A percentile compares a stretch with the other conserved stretches of the same genome.
Conservation (phyloP, 495 filamentous ascomycete genomes). For the Trichoderma erinaceum region DNA sequence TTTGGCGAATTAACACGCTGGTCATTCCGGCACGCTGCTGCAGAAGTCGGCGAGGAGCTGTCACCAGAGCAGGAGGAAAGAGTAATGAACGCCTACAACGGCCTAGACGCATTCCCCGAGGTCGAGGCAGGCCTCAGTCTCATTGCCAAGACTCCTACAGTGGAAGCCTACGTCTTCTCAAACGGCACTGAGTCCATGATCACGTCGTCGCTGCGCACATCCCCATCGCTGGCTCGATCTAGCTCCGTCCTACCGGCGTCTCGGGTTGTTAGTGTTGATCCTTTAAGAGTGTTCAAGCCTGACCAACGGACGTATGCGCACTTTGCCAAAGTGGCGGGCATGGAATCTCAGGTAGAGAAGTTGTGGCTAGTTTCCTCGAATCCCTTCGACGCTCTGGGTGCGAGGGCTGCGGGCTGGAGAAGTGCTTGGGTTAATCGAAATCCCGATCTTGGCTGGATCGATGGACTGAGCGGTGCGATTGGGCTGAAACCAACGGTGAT, state of each 20-base stretch:
- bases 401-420: constrained; percentile 47
- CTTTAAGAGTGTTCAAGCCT: constrained; percentile 61
- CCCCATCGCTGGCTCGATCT: constrained; percentile 26
- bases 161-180: constrained; percentile 63
- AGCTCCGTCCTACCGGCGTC: constrained; percentile 35
- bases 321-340: constrained; percentile 49
- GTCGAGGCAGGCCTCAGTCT: constrained; percentile 49
- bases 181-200: constrained; percentile 67
- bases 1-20: constrained; percentile 61
- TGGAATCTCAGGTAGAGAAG: constrained; percentile 26
- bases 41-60: constrained; percentile 46
- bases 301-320: constrained; percentile 56
- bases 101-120: constrained; percentile 64
- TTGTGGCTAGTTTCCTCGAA: constrained; percentile 75
- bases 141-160: constrained; percentile 26
- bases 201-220: constrained; percentile 46
- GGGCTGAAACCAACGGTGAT: constrained; percentile 40
- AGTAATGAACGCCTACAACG: constrained; percentile 63
- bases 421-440: constrained; percentile 64
- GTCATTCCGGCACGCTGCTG: constrained; percentile 58
- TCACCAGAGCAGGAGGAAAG: constrained; percentile 32
- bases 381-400: constrained; percentile 71
- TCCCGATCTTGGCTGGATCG: constrained; percentile 45
- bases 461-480: constrained; percentile 39
- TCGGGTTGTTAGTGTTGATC: constrained; percentile 57